A percentile compares a stretch with the other conserved stretches of the same genome.
Evolutionary conservation across 1,284 basidiomycete species (phyloP).

Genomic region (Bjerkandera adusta): DNA sequence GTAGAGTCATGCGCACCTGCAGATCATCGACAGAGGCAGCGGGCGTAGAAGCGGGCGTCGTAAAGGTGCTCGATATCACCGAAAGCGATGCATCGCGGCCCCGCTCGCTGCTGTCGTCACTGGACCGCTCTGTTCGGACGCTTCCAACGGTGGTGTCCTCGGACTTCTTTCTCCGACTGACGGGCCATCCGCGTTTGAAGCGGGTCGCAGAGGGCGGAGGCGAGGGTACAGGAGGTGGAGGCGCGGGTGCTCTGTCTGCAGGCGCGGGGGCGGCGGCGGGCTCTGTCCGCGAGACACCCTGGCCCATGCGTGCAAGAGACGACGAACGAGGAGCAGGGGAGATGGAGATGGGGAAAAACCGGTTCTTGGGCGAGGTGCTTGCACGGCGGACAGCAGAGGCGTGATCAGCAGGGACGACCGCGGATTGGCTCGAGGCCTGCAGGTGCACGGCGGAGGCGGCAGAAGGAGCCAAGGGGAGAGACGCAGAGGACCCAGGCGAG

Average conservation of each 20-base stretch:
- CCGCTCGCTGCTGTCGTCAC: constrained; percentile 31
- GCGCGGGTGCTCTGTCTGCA: constrained; percentile 26
- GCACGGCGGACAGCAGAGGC: constrained; percentile 26
- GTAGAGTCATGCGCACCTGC: constrained; percentile 12
- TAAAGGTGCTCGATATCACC: constrained; percentile 8
- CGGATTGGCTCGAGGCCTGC: constrained; percentile 38
- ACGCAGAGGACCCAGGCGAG: constrained; percentile 38
- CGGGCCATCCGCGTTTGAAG: constrained; percentile 59
- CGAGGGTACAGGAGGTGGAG: constrained; percentile 21
- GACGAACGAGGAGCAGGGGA: constrained; percentile 27
- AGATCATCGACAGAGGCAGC: constrained; percentile 20
- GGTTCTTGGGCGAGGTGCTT: constrained; percentile 32
- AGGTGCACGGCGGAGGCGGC: constrained; percentile 30
- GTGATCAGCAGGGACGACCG: constrained; percentile 42
- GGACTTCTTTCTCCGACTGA: constrained; percentile 60
- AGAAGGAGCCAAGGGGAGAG: constrained; percentile 42
- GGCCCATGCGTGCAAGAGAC: constrained; percentile 26
- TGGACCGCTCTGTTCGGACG: constrained; percentile 20
- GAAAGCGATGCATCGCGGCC: constrained; percentile 21
- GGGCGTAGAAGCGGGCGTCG: constrained; percentile 21
- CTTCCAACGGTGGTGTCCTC: constrained; percentile 38
- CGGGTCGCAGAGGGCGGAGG: constrained; percentile 37
- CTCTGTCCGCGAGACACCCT: constrained; percentile 21
- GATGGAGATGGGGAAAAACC: constrained; percentile 36
- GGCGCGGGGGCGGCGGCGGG: no score